Evolutionary conservation across 2,329 filamentous ascomycete species (phyloP).

Genomic region (Boeremia lycopersici): DNA sequence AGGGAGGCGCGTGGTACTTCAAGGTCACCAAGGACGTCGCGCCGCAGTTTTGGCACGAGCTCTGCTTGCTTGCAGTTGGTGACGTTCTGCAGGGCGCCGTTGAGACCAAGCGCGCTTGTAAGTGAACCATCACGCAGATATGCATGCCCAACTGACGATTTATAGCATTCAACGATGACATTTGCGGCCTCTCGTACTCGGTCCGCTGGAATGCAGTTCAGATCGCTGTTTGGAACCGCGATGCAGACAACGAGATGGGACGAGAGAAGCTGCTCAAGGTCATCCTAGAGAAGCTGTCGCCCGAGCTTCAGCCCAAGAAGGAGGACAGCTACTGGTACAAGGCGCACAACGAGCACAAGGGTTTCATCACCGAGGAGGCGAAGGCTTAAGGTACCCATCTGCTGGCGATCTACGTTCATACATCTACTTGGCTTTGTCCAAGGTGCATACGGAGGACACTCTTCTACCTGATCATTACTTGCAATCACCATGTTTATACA

Average conservation of each 20-base stretch:
- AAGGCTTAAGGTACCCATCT: not conserved
- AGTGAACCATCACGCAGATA: slow-evolving; percentile 30
- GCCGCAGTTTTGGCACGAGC: slow-evolving; percentile 78
- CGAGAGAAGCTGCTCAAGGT: slow-evolving; percentile 75
- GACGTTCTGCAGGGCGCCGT: slow-evolving; percentile 78
- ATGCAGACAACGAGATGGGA: slow-evolving; percentile 78
- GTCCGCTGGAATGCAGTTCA: slow-evolving; percentile 89
- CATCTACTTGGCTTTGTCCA: not conserved
- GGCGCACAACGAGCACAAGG: slow-evolving; percentile 85
- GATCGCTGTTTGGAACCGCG: slow-evolving; percentile 92
- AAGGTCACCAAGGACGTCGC: slow-evolving; percentile 77
- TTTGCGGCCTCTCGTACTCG: slow-evolving; percentile 86
- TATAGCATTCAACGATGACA: slow-evolving; percentile 69
- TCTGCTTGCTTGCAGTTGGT: slow-evolving; percentile 82
- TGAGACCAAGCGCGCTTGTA: slow-evolving; percentile 65
- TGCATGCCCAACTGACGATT: not conserved
- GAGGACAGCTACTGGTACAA: slow-evolving; percentile 76
- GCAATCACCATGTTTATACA: slow-evolving; percentile 9
- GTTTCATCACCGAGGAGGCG: slow-evolving; percentile 59
- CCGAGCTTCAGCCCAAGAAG: slow-evolving; percentile 72
- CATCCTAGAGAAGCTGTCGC: slow-evolving; percentile 74
- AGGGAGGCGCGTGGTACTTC: slow-evolving; percentile 91
- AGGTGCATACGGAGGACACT: not conserved
- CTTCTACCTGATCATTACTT: slow-evolving; percentile 6
- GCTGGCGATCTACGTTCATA: not conserved